Evolutionary conservation across 768 basidiomycete genomes (phyloP).

Genomic region (Mycena rebaudengoi): DNA sequence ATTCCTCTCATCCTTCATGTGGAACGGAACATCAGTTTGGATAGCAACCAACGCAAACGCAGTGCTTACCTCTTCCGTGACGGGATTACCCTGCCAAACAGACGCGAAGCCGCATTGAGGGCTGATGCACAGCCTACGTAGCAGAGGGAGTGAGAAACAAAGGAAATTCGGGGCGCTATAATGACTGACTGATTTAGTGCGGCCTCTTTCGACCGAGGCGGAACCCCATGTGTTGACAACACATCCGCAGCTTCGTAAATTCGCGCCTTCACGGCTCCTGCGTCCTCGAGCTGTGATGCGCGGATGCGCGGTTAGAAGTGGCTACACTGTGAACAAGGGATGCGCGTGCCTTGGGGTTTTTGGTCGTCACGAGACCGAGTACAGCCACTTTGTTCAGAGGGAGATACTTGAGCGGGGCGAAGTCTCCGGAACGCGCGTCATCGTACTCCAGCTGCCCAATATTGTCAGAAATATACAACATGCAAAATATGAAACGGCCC

Average conservation of each 20-base stretch:
- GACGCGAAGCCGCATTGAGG: constrained; percentile 74
- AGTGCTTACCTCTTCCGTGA: constrained; percentile 54
- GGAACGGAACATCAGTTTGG: neutral
- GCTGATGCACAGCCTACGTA: constrained; percentile 56
- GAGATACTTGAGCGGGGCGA: constrained; percentile 61
- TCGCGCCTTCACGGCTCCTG: constrained; percentile 56
- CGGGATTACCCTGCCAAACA: constrained; percentile 64
- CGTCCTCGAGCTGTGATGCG: constrained; percentile 64
- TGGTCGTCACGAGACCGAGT: constrained; percentile 59
- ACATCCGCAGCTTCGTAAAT: constrained; percentile 63
- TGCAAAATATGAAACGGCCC: constrained; percentile 21
- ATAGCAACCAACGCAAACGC: neutral
- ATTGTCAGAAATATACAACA: constrained; percentile 1
- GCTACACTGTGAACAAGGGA: too few species aligned
- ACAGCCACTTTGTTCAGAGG: constrained; percentile 58
- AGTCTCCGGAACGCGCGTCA: constrained; percentile 68
- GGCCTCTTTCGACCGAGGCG: constrained; percentile 52
- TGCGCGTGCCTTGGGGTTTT: constrained; percentile 49
- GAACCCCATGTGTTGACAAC: constrained; percentile 52
- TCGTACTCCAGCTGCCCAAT: constrained; percentile 68
- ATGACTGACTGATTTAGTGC: constrained; percentile 60
- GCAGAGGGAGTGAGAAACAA: constrained; percentile 1
- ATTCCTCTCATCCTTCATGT: constrained; percentile 57
- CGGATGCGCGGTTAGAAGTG: neutral
- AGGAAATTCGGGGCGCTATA: constrained; percentile 8